Percentiles rank a stretch among this genome's conserved stretches.
phyloP scores from a whole-genome alignment of 176 grass and related monocot genomes.

The Cenchrus americanus region DNA sequence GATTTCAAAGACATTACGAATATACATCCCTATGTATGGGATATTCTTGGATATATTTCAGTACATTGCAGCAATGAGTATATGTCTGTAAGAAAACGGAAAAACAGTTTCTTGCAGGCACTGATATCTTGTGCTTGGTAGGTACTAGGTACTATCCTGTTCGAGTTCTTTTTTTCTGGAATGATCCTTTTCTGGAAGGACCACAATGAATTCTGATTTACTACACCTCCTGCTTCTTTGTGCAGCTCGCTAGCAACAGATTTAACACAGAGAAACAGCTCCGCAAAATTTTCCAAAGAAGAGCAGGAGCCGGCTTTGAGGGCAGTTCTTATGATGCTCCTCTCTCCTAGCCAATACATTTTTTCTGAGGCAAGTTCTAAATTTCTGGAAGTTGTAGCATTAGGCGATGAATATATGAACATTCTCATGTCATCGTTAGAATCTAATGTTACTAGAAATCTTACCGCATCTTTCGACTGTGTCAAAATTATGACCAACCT shows the following conservation, averaged over 20 bases:
- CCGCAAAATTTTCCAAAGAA: constrained; percentile 48
- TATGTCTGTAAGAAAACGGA: constrained; percentile 30
- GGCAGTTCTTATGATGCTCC: constrained; percentile 85
- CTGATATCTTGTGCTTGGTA: constrained; percentile 97
- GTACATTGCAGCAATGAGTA: constrained; percentile 49
- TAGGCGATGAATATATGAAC: constrained; percentile 53
- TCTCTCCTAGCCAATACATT: constrained; percentile 75
- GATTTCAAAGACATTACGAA: constrained; percentile 52
- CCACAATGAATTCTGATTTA: constrained; percentile 3
- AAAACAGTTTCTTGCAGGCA: constrained; percentile 44
- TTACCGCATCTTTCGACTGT: constrained; percentile 57
- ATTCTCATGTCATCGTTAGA: constrained; percentile 57
- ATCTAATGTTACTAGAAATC: constrained; percentile 55
- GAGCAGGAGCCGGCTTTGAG: constrained; percentile 70
- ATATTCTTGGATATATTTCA: constrained; percentile 73
- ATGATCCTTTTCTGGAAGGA: constrained; percentile 3
- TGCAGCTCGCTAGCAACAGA: constrained; percentile 59
- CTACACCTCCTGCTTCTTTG: background rate
- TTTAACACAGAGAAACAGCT: constrained; percentile 48
- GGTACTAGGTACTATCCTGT: constrained; percentile 38
- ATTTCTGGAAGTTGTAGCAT: constrained; percentile 54
- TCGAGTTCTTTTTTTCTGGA: constrained; percentile 4
- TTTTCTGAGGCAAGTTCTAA: constrained; percentile 58
- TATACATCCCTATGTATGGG: constrained; percentile 68
- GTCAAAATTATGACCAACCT: constrained; percentile 61